Evolutionary conservation across 1,139 yeast species (phyloP).

Genomic region (Lipomyces yarrowii): DNA sequence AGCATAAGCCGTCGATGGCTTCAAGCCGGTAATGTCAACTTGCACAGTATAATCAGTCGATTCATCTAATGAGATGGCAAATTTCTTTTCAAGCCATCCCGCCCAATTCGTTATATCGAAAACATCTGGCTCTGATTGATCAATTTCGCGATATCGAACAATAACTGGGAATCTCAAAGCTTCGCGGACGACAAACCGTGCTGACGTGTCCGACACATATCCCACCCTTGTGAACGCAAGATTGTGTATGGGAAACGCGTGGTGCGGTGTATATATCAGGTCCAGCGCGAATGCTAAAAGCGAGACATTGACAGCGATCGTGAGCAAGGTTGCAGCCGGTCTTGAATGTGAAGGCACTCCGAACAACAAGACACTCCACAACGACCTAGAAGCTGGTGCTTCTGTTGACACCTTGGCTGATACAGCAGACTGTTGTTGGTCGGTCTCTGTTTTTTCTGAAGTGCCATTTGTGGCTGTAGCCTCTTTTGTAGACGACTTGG

Average conservation of each 20-base stretch:
- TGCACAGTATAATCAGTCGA: conserved; percentile 21
- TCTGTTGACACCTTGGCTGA: background rate
- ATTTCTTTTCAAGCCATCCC: background rate
- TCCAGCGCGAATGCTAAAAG: conserved; percentile 15
- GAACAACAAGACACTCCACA: conserved; percentile 3
- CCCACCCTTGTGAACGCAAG: conserved; percentile 27
- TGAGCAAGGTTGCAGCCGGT: conserved; percentile 4
- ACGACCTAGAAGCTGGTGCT: background rate
- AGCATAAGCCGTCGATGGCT: conserved; percentile 20
- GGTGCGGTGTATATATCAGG: conserved; percentile 23
- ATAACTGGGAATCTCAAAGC: conserved; percentile 10
- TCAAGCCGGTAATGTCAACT: conserved; percentile 9
- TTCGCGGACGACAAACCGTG: conserved; percentile 25
- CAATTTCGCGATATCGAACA: conserved; percentile 10
- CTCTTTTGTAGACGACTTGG: background rate
- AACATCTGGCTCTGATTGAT: background rate
- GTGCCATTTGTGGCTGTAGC: background rate
- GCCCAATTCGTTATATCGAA: conserved; percentile 7
- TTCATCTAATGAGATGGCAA: conserved; percentile 3
- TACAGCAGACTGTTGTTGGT: background rate
- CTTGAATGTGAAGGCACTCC: conserved; percentile 11
- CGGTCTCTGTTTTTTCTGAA: background rate
- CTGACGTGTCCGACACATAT: conserved; percentile 24
- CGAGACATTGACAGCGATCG: conserved; percentile 15
- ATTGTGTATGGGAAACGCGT: conserved; percentile 21